These are phyloP conservation scores for Dactylellina drechsleri DNA, from an alignment of 2,329 filamentous ascomycete species.

Conservation along the genomic window DNA sequence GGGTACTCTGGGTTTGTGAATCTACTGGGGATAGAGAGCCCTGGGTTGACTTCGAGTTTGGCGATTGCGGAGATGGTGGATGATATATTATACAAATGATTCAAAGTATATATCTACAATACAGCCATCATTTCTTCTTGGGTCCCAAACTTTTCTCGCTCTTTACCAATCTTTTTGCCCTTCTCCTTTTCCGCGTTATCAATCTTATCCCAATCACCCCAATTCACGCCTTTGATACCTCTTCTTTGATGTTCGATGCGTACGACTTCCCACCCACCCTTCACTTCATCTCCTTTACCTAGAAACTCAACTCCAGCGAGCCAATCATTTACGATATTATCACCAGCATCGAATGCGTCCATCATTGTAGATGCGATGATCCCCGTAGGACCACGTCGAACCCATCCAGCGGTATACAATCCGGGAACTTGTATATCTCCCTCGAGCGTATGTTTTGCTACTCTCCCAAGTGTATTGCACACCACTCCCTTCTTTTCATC, in stretches of 20 bases:
- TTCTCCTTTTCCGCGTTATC: slow-evolving; percentile 78
- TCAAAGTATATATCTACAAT: slow-evolving; percentile 43
- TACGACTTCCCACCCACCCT: slow-evolving; percentile 80
- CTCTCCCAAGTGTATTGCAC: slow-evolving; percentile 83
- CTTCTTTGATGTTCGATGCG: slow-evolving; percentile 68
- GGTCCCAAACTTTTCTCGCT: slow-evolving; percentile 73
- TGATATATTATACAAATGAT: slow-evolving; percentile 53
- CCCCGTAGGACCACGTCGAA: slow-evolving; percentile 91
- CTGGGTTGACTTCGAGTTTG: slow-evolving; percentile 56
- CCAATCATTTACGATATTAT: slow-evolving; percentile 86
- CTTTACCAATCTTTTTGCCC: slow-evolving; percentile 76
- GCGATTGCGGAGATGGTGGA: slow-evolving; percentile 55
- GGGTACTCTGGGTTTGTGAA: slow-evolving; percentile 87
- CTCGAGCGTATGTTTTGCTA: slow-evolving; percentile 64
- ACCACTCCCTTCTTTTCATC: slow-evolving; percentile 79
- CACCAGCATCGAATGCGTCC: slow-evolving; percentile 89
- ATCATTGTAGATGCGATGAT: slow-evolving; percentile 97
- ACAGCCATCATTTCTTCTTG: slow-evolving; percentile 58
- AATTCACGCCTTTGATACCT: slow-evolving; percentile 74
- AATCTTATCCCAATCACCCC: slow-evolving; percentile 87
- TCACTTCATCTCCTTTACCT: slow-evolving; percentile 60
- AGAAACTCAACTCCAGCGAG: slow-evolving; percentile 54
- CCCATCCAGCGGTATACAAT: slow-evolving; percentile 94
- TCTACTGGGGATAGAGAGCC: slow-evolving; percentile 73
- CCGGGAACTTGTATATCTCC: slow-evolving; percentile 70